Percentiles rank a stretch among this genome's conserved stretches.
Evolutionary conservation across 805 yeast genomes (phyloP).

Genomic region (Candida tammaniensis): DNA sequence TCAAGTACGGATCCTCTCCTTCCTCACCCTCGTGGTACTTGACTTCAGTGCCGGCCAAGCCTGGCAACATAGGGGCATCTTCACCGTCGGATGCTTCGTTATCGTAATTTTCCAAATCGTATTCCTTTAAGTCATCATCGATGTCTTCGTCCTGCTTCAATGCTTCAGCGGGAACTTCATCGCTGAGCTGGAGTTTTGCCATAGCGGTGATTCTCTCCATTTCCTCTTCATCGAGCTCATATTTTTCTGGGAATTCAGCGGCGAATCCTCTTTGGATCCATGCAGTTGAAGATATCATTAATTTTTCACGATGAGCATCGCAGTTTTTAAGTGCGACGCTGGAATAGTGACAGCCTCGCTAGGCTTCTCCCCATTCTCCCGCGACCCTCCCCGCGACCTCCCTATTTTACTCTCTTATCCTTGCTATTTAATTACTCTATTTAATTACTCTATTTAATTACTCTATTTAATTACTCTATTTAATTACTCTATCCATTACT

Average conservation of each 20-base stretch:
- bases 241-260: slow-evolving; percentile 85
- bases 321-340: no score
- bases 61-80: slow-evolving; percentile 67
- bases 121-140: slow-evolving; percentile 87
- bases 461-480: no score
- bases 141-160: slow-evolving; percentile 46
- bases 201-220: slow-evolving; percentile 84
- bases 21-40: slow-evolving; percentile 48
- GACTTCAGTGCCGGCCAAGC: slow-evolving; percentile 57
- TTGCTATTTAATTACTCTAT: no score
- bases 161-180: slow-evolving; percentile 56
- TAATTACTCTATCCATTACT: no score
- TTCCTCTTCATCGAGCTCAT: slow-evolving; percentile 87
- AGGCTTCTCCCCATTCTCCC: no score
- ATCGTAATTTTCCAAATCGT: slow-evolving; percentile 82
- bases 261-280: slow-evolving; percentile 99
- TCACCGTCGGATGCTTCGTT: slow-evolving; percentile 60
- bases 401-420: no score
- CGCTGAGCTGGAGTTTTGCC: slow-evolving; percentile 79
- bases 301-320: slow-evolving; percentile 8
- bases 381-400: no score
- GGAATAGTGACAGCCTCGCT: no score
- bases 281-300: slow-evolving; percentile 84
- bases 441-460: no score
- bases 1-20: slow-evolving; percentile 59